Evolutionary conservation across 176 grass and related monocot genomes (phyloP), one percentile per base, ranked within the genome.

Genomic region (Oryza brachyantha): DNA sequence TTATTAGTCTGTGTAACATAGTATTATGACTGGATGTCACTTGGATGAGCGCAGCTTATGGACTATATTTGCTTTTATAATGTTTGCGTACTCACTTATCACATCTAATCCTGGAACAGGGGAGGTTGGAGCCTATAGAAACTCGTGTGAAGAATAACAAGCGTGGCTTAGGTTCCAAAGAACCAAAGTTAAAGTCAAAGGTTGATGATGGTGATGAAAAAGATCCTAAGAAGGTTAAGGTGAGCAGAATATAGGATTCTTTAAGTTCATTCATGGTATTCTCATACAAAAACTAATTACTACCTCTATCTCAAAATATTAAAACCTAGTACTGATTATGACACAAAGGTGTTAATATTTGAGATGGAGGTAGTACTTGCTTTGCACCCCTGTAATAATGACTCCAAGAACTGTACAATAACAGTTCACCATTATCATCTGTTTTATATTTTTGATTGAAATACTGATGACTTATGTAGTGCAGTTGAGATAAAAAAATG

Each of bases 81-180:
- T 75, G 24, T 43, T 24, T 61, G 39, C 4, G 0, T 70, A 32
- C 88, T 83, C 3, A 86, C 29, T 54, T 10, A 2, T 16, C 19
- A 42, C 8, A 36, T 72, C 3, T 78, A 7, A 39, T 64, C 54
- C 4, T 85, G 36, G 28, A 83, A 68, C 77, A 94, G 92, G 95
- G 92, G 66, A 89, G 86, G 29, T 86, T 98, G 60, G 95, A 94
- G 32, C 95, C 95, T 14, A 52, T 98, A 72, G 85, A 92, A 16
- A 92, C 87, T 82, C 69, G 31, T 78, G 87, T 94, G 54, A 94
- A 94, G 85, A 92, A 92, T 32, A 98, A 98, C 72, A 98, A 94
- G 32, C 88, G 90, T 37, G 95, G 92, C 63, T 58, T 98, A 25
- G 92, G 95, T 64, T 86, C 92, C 27, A 90, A 94, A 40, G 84